Base-by-base conservation (phyloP, 129 eudicot species). In the Centrapalus pauciflorus region DNA sequence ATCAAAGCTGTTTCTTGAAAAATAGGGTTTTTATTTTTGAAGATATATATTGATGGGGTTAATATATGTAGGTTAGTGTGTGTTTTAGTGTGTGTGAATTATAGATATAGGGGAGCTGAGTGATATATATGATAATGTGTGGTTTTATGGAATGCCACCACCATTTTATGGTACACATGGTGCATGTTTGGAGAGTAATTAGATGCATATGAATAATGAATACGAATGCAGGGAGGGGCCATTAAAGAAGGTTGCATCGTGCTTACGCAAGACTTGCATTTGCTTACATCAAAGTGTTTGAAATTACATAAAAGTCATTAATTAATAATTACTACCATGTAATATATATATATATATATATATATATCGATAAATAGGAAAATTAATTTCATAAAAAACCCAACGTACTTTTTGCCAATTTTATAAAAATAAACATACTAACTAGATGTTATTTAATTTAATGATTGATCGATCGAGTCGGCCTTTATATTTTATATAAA, bases 61-160 rank as follows among this genome's bases (percentile, higher is more conserved):
- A 64, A 27, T 20, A 17, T 57, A 32, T 65, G 52, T 29, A 10
- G 8, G 58, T 38, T 41, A 25, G 37, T 32, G 49, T 55, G 75
- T 33, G 71, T 48, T 10, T 50, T 11, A 19, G 19, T 21, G 30
- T 46, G 52, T 33, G 72, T 40, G 58, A 30, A 20, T 21, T 20
- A 28, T 66, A 12, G 55, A 13, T 29, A 67, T 9, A 76, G 37
- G 41, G 32, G 6, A 8, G 32, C 24, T 1, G 64, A 27, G 55
- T 49, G 69, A 48, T 26, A 30, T 26, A 37, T 38, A 28, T 30
- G 19, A 55, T 50, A 13, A 45, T 73, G 24, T 77, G 77, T 77
- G 77, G 73, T 70, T 69, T 70, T 38, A 55, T 77, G 66, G 62
- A 51, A 54, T 67, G 73, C 69, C 77, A 77, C 81, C 69, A 64